These are phyloP conservation scores for Sclerotinia trifoliorum DNA, from an alignment of 2,329 filamentous ascomycete genomes.

Conservation along the genomic window DNA sequence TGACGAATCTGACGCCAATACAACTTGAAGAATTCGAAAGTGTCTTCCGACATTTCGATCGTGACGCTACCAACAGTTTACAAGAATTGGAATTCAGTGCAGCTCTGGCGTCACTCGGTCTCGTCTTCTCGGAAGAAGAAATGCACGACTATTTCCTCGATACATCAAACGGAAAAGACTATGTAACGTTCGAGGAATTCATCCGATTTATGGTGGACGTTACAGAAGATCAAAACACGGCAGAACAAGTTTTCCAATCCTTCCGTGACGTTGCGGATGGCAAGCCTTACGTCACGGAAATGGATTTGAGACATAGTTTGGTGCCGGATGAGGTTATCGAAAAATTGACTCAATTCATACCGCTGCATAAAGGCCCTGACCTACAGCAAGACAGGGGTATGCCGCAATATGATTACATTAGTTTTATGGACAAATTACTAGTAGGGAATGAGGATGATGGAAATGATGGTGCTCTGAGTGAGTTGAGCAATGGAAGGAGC, in stretches of 20 bases:
- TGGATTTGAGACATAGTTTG: constrained; percentile 90
- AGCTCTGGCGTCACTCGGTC: constrained; percentile 86
- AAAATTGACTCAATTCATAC: constrained; percentile 84
- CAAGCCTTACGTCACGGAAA: constrained; percentile 97
- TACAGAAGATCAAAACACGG: constrained; percentile 97
- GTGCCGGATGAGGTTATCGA: constrained; percentile 98
- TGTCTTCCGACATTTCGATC: constrained; percentile 96
- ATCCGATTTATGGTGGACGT: constrained; percentile 99
- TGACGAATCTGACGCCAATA: constrained; percentile 98
- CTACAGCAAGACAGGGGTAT: constrained; percentile 79
- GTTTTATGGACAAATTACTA: constrained; percentile 91
- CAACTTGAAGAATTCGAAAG: constrained; percentile 98
- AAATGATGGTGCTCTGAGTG: constrained; percentile 30
- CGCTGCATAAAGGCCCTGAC: constrained; percentile 78
- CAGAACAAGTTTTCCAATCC: constrained; percentile 96
- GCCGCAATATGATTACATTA: constrained; percentile 93
- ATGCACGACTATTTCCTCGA: constrained; percentile 95
- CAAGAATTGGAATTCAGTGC: constrained; percentile 95
- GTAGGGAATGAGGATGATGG: constrained; percentile 33
- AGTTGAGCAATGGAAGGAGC: constrained; percentile 35
- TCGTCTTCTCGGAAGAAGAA: constrained; percentile 96
- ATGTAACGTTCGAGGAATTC: constrained; percentile 96
- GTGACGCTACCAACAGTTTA: constrained; percentile 84
- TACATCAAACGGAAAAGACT: constrained; percentile 74
- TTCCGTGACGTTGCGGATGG: constrained; percentile 97